Base-by-base conservation (phyloP, 495 filamentous ascomycete species). In the Daldinia childiae region DNA sequence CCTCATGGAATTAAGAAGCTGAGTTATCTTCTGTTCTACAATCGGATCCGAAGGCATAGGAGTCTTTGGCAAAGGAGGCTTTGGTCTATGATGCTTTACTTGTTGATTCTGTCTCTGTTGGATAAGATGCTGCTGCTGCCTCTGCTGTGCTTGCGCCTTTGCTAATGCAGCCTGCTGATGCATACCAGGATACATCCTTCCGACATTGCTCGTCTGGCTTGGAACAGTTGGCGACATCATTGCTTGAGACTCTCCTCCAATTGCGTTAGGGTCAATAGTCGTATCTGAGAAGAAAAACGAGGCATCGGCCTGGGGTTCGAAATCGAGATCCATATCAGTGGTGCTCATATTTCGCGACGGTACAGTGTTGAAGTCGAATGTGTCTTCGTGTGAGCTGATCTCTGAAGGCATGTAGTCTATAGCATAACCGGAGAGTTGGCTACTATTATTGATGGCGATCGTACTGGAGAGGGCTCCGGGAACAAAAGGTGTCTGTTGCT, bases 401-500 rank as follows among this genome's bases (percentile, higher is more conserved):
- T 64, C 72, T 39, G 86, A 82, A 52, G 86, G 79, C 17, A 84
- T 81, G 75, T 90, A 89, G 64, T 87, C 80, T 32, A 86, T 79
- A 50, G 51, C 71, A 64, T 86, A 86, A 55, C 82, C 80, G 71
- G 85, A 88, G 57, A 86, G 82, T 64, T 88, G 85, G 6, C 78
- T 69, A 69, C 82, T 85, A 65, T 79, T 82, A 76, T 88, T 91
- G 73, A 91, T 86, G 34, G 89, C 88, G 74, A 91, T 81, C 1
- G 91, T 89, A 66, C 85, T 89, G 41, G 89, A 88, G 67, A 95
- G 76, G 27, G 91, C 93, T 48, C 92, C 92, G 1, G 91, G 89
- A 0, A 94, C 91, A 30, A 97, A 86, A 62, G 93, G 93, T 3
- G 94, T 95, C 80, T 97, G 93, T 76, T 99, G 95, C 79, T 91